phyloP scores from a whole-genome alignment of 2,329 filamentous ascomycete genomes.

The Colletotrichum sp. region DNA sequence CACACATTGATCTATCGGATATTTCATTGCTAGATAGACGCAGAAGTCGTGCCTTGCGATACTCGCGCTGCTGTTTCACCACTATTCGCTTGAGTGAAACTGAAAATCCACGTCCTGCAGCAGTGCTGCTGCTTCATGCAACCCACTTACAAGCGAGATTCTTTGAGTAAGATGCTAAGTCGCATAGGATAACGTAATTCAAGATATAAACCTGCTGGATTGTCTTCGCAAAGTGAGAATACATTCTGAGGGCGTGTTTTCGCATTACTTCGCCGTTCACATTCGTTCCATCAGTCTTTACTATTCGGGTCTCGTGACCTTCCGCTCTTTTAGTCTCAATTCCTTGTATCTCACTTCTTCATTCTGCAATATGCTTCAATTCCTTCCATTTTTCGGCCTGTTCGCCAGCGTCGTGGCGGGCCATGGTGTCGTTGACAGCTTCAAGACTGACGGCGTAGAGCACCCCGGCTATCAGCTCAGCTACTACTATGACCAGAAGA shows the following conservation, averaged over 20 bases:
- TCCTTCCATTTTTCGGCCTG: neutral
- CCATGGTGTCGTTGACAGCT: neutral
- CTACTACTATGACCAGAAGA: neutral
- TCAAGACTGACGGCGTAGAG: neutral
- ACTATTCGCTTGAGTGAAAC: neutral
- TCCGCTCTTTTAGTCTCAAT: neutral
- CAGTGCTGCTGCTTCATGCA: neutral
- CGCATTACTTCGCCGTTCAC: neutral
- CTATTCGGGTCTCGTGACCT: neutral
- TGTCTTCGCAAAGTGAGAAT: neutral
- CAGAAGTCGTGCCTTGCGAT: neutral
- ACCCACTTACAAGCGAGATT: neutral
- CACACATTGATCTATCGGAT: neutral
- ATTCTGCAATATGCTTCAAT: neutral
- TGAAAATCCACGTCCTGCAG: neutral
- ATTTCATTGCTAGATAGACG: neutral
- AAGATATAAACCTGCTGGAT: neutral
- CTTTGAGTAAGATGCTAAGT: neutral
- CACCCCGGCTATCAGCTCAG: neutral
- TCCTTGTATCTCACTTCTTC: neutral
- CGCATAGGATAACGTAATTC: accelerated
- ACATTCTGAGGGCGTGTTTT: neutral
- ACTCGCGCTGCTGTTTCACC: neutral
- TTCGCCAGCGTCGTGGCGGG: neutral
- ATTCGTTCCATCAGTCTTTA: neutral